Evolutionary conservation across 2,329 filamentous ascomycete species (phyloP).

Genomic region (Colletotrichum siamense): DNA sequence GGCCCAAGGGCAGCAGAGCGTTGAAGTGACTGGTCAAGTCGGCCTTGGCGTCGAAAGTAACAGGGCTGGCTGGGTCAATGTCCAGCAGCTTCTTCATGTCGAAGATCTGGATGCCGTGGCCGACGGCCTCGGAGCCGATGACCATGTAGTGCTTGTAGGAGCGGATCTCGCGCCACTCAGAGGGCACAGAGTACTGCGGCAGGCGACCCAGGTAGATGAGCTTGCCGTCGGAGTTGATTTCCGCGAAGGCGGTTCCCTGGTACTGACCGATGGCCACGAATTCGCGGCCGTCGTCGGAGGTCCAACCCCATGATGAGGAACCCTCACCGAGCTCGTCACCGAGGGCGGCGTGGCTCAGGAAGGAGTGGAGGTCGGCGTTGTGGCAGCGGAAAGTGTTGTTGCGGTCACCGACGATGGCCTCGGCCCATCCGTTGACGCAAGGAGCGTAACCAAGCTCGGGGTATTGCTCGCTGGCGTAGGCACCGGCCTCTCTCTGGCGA

Average conservation of each 20-base stretch:
- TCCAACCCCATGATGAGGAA: conserved; percentile 53
- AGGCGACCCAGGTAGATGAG: conserved; percentile 49
- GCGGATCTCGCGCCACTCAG: conserved; percentile 39
- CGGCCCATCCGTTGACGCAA: conserved; percentile 48
- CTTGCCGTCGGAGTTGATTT: conserved; percentile 45
- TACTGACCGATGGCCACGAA: conserved; percentile 49
- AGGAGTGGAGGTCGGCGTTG: conserved; percentile 59
- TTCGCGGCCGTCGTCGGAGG: conserved; percentile 49
- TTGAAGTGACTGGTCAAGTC: conserved; percentile 39
- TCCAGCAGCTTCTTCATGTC: conserved; percentile 60
- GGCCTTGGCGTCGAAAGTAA: conserved; percentile 31
- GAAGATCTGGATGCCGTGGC: conserved; percentile 66
- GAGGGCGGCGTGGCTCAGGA: conserved; percentile 58
- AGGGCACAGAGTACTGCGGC: conserved; percentile 19
- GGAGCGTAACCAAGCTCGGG: conserved; percentile 41
- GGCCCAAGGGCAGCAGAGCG: conserved; percentile 27
- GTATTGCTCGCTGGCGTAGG: conserved; percentile 36
- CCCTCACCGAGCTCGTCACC: conserved; percentile 46
- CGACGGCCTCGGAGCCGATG: conserved; percentile 44
- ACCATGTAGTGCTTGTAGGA: conserved; percentile 41
- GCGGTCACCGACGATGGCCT: conserved; percentile 48
- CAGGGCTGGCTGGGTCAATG: conserved; percentile 44
- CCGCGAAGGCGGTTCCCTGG: conserved; percentile 51
- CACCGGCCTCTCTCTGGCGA: conserved; percentile 18
- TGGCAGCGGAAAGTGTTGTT: conserved; percentile 54